Percentiles rank a stretch among this genome's conserved stretches.
These are phyloP conservation scores for Pichia sp. DNA, from an alignment of 1,139 yeast genomes.

Conservation along the genomic window DNA sequence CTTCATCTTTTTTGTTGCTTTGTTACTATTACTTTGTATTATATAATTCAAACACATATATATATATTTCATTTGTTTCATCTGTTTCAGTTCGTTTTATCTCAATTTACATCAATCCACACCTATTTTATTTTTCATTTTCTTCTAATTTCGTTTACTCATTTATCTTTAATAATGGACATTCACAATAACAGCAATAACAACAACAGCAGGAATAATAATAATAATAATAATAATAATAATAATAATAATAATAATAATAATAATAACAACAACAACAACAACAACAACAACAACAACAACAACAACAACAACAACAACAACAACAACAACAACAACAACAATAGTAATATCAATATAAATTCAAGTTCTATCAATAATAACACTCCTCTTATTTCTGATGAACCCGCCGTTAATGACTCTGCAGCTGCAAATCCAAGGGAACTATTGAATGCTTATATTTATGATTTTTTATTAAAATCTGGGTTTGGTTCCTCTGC, in stretches of 20 bases:
- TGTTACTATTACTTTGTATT: neutral
- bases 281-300: too few species aligned
- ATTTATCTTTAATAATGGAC: too few species aligned
- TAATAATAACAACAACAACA: too few species aligned
- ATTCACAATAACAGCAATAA: too few species aligned
- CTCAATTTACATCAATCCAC: too few species aligned
- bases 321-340: neutral
- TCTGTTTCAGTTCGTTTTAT: neutral
- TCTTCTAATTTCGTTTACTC: too few species aligned
- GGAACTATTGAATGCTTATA: slow-evolving; percentile 73
- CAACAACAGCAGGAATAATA: too few species aligned
- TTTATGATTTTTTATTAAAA: slow-evolving; percentile 79
- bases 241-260: too few species aligned
- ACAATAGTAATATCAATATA: neutral
- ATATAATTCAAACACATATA: neutral
- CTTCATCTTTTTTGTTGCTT: neutral
- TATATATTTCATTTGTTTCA: neutral
- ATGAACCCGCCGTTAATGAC: slow-evolving; percentile 33
- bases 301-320: too few species aligned
- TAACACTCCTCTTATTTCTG: neutral
- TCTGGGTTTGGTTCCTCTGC: slow-evolving; percentile 70
- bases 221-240: too few species aligned
- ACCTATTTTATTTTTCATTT: too few species aligned
- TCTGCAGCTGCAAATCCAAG: slow-evolving; percentile 50
- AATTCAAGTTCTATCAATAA: neutral